Conservation (phyloP, 495 filamentous ascomycete species). For the Podospora tetraspora region DNA sequence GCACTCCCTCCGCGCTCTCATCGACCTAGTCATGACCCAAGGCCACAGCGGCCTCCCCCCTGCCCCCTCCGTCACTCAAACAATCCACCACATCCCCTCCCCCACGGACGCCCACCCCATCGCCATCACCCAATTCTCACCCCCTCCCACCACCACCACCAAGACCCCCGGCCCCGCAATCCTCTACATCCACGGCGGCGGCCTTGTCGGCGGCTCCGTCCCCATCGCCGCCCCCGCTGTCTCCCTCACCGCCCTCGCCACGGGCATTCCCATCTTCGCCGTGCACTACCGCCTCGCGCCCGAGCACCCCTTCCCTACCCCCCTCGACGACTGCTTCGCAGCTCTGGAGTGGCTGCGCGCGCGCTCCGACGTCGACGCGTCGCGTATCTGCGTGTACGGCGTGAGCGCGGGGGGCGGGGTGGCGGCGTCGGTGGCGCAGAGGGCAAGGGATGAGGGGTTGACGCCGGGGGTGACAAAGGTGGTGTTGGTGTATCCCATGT, state of each 20-base stretch:
- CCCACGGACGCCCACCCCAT: neutral
- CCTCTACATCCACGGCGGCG: conserved; percentile 37
- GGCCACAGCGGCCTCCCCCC: neutral
- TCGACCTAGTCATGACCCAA: neutral
- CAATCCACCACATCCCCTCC: neutral
- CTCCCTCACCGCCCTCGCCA: neutral
- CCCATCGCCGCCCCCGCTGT: neutral
- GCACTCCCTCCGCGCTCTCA: neutral
- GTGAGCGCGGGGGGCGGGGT: conserved; percentile 39
- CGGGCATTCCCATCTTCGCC: conserved; percentile 24
- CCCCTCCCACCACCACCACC: neutral
- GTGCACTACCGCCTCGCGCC: conserved; percentile 41
- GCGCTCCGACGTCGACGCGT: conserved; percentile 34
- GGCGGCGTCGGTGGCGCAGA: conserved; percentile 29
- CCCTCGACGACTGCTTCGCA: conserved; percentile 34
- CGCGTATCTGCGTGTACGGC: conserved; percentile 34
- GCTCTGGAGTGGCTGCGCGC: conserved; percentile 30
- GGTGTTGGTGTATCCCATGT: conserved; percentile 38
- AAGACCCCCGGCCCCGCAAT: conserved; percentile 22
- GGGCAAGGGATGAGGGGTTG: conserved; percentile 30
- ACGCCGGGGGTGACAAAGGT: conserved; percentile 27
- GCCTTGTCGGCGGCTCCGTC: conserved; percentile 1
- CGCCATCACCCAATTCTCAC: conserved; percentile 22
- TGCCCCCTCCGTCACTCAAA: neutral
- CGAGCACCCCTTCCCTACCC: conserved; percentile 32